phyloP scores from a whole-genome alignment of 495 filamentous ascomycete genomes.

The Lichenothelia convexa region DNA sequence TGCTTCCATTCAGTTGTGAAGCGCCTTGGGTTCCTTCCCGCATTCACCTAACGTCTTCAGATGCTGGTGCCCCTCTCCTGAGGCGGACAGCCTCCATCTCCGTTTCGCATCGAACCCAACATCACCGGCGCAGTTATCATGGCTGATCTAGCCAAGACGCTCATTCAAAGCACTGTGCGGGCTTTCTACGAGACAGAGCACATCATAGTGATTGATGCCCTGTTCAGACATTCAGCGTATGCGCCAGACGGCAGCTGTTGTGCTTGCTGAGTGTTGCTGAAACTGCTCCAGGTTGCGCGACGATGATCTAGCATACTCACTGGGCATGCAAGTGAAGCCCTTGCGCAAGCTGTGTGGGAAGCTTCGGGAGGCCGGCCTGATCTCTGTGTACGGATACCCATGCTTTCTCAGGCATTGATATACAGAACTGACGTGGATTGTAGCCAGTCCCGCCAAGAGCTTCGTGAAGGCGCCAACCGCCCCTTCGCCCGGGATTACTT shows the following conservation, averaged over 20 bases:
- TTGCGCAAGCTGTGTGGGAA: constrained; percentile 71
- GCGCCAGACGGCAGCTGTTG: constrained; percentile 11
- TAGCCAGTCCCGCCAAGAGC: constrained; percentile 63
- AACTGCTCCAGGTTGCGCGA: constrained; percentile 30
- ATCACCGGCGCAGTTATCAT: neutral
- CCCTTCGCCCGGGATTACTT: constrained; percentile 80
- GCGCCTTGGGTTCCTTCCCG: too few relatives aligned
- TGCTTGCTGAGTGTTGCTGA: neutral
- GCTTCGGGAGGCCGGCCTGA: constrained; percentile 67
- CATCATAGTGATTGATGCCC: constrained; percentile 77
- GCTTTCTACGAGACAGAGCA: constrained; percentile 85
- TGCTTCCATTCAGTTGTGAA: too few relatives aligned
- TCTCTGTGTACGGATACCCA: constrained; percentile 46
- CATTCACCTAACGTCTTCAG: too few relatives aligned
- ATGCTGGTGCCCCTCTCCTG: too few relatives aligned
- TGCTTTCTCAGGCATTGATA: neutral
- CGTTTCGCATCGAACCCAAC: too few relatives aligned
- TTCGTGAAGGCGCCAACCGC: constrained; percentile 52
- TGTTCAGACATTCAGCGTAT: constrained; percentile 77
- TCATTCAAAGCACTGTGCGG: constrained; percentile 75
- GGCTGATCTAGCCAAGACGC: constrained; percentile 75
- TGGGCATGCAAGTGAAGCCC: constrained; percentile 61
- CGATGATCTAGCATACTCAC: constrained; percentile 66
- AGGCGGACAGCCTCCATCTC: too few relatives aligned
- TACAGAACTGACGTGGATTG: constrained; percentile 6